Evolutionary conservation across 1,284 basidiomycete species (phyloP), one percentile per base, ranked within the genome.

Genomic region (Ceratobasidium sp.): DNA sequence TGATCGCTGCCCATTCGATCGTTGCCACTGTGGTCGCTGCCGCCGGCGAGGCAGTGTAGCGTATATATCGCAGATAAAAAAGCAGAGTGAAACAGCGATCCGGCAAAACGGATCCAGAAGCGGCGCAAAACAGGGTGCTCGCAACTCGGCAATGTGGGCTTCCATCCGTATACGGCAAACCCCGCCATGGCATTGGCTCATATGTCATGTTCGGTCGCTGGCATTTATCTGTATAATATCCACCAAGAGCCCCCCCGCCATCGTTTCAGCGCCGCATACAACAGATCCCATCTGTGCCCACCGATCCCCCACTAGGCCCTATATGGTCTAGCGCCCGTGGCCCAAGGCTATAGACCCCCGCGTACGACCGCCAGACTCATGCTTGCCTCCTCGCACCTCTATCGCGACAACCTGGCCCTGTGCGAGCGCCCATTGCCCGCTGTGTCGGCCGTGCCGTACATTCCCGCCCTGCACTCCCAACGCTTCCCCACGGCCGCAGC

Each of bases 101-200:
- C 62, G 62, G 62, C 49, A 42, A 34, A 65, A 53, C 62, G 62
- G 62, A 29, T 10, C 17, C 31, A 65, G 62, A 50, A 50, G 49
- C 49, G n/a, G 29, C 31, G 17, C 42, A 45, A 32, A 29, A 25
- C 22, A 31, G 58, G 58, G 10, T 12, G 45, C 55, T 25, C n/a
- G n/a, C 6, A 25, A 52, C 49, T 52, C 49, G 49, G 49, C 49
- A 52, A 52, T 52, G 12, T 52, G 8, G 22, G 42, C 42, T 45
- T 45, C 42, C 5, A 52, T 31, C 29, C 29, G 17, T 25, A 52
- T 25, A 31, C 52, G 52, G 52, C 52, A 54, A 54, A 34, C 52
- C n/a, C 52, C 52, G 52, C 52, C 47, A 50, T 15, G 22, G 47
- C 22, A 25, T 5, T 50, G 47, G 47, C 5, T 29, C 47, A 50